Percentiles rank a stretch among this genome's conserved stretches.
Conservation (phyloP, 2,329 filamentous ascomycete genomes). For the Colletotrichum graminicola region DNA sequence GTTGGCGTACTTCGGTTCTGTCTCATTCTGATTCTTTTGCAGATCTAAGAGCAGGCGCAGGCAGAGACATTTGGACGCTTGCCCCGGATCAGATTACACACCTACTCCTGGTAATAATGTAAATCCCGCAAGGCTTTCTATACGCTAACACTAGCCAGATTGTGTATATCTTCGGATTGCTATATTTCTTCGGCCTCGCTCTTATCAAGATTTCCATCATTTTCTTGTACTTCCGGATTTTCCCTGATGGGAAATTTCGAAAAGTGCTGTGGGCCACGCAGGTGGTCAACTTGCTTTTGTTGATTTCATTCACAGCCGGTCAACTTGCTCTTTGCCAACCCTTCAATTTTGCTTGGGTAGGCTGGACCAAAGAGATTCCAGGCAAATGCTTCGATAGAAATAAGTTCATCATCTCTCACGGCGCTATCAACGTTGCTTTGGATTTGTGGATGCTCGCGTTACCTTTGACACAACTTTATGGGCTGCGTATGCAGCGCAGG, state of each 20-base stretch:
- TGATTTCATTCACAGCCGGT: slow-evolving; percentile 53
- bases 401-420: slow-evolving; percentile 54
- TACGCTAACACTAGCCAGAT: slow-evolving; percentile 41
- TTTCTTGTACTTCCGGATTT: slow-evolving; percentile 53
- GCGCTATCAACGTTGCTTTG: slow-evolving; percentile 57
- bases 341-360: slow-evolving; percentile 58
- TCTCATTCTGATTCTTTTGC: not conserved
- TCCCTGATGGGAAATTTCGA: slow-evolving; percentile 47
- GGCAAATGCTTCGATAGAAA: slow-evolving; percentile 54
- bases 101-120: not conserved
- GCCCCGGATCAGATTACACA: slow-evolving; percentile 6
- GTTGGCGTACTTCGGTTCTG: rapidly evolving
- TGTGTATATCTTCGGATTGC: slow-evolving; percentile 52
- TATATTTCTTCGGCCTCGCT: slow-evolving; percentile 50
- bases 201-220: slow-evolving; percentile 53
- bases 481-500: slow-evolving; percentile 49
- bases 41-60: not conserved
- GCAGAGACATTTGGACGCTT: slow-evolving; percentile 15
- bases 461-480: slow-evolving; percentile 53
- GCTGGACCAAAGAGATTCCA: slow-evolving; percentile 44
- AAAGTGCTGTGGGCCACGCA: slow-evolving; percentile 43
- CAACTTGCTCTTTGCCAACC: slow-evolving; percentile 58
- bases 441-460: slow-evolving; percentile 58
- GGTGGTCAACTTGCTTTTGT: slow-evolving; percentile 13
- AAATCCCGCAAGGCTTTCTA: too few relatives aligned